Evolutionary conservation across 2,329 filamentous ascomycete species (phyloP), one percentile per base, ranked within the genome.

Genomic region (Beauveria australis): DNA sequence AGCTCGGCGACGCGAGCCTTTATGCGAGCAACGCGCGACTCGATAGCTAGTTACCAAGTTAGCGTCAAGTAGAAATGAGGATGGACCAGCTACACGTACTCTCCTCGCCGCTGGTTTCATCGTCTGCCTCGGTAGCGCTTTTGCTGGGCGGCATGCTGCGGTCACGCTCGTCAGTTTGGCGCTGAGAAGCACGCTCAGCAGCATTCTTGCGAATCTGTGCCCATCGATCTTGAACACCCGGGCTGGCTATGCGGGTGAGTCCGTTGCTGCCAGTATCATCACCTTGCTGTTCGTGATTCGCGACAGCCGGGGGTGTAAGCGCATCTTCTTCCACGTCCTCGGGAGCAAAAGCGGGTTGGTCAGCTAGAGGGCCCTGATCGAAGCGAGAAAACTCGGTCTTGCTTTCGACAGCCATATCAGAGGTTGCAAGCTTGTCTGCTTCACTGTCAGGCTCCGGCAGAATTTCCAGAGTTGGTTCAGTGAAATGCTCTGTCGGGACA

Each of bases 121-220:
- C 59, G 43, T 57, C 54, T 9, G 81, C 85, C 61, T 87, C 85
- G 8, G 79, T 76, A 30, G 78, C 78, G 68, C 82, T 83, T 67
- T 77, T 83, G 41, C 19, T 59, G 16, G 28, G 10, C 66, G 84
- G 78, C 48, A 78, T 82, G 49, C 79, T 80, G 44, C 80, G 80
- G 65, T 77, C 78, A 64, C 86, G 82, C 67, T 89, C 86, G 66
- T 91, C 88, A 59, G 83, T 85, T 48, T 84, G 79, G 63, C 85
- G 81, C 59, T 80, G 81, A 7, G 84, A 79, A 41, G 89, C 89
- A 62, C 92, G 84, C 63, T 94, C 89, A 3, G 92, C 92, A 12
- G 94, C 94, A 68, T 97, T 97, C 80, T 92, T 93, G 66, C 92
- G 86, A 66, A 97, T 97, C 74, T 96, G 91, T 1, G 93, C 93